Percentiles rank a stretch among this genome's conserved stretches.
Evolutionary conservation across 805 yeast species (phyloP).

Genomic region (Candida insectalens): DNA sequence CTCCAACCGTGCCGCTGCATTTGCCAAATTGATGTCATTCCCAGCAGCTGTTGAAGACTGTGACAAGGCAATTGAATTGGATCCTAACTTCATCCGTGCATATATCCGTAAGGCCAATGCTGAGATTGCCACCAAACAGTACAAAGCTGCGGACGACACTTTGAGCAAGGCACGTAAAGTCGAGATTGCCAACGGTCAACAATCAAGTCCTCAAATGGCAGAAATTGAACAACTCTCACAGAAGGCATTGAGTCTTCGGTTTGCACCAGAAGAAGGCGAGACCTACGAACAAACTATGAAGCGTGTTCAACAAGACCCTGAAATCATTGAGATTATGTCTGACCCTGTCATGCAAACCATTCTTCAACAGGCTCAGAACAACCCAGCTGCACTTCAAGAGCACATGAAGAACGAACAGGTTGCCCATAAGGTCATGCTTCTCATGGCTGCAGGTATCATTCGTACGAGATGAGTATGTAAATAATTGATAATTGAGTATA

Average conservation of each 20-base stretch:
- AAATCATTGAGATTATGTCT: slow-evolving; percentile 76
- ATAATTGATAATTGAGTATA: no score
- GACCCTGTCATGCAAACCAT: slow-evolving; percentile 97
- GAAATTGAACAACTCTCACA: slow-evolving; percentile 79
- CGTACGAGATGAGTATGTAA: slow-evolving; percentile 53
- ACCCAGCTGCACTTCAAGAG: slow-evolving; percentile 95
- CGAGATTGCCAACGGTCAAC: slow-evolving; percentile 49
- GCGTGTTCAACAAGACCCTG: slow-evolving; percentile 89
- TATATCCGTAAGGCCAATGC: slow-evolving; percentile 96
- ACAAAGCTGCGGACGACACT: slow-evolving; percentile 71
- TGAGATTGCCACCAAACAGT: slow-evolving; percentile 84
- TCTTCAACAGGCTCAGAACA: slow-evolving; percentile 83
- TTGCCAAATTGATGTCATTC: slow-evolving; percentile 90
- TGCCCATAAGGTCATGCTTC: slow-evolving; percentile 72
- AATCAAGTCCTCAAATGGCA: slow-evolving; percentile 42
- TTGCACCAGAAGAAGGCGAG: slow-evolving; percentile 76
- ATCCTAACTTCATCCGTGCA: slow-evolving; percentile 87
- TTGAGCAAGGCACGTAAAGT: slow-evolving; percentile 67
- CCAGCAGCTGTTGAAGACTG: slow-evolving; percentile 95
- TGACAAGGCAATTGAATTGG: slow-evolving; percentile 78
- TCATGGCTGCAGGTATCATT: slow-evolving; percentile 95
- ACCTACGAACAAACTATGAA: slow-evolving; percentile 91
- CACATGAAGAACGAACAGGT: slow-evolving; percentile 97
- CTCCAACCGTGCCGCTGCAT: slow-evolving; percentile 96
- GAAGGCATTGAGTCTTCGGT: slow-evolving; percentile 73